Evolutionary conservation across 371 early-diverging fungal species (phyloP).

Genomic region (Syncephalastrum monosporum): DNA sequence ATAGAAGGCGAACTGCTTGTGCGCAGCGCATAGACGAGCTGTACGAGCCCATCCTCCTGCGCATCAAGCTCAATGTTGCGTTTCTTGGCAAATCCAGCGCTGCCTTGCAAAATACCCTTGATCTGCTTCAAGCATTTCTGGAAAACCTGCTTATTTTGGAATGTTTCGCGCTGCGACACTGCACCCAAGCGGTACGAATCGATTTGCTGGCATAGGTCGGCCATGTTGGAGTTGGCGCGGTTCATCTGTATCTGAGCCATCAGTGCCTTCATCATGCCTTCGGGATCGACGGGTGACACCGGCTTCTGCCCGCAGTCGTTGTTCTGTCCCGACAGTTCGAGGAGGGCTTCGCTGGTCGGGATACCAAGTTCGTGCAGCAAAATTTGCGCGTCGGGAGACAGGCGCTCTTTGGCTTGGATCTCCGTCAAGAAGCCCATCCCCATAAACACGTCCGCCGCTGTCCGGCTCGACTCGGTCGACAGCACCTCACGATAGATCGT

Average conservation of each 20-base stretch:
- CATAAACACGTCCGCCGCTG: conserved; percentile 51
- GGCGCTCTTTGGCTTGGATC: conserved; percentile 38
- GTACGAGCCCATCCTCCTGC: conserved; percentile 40
- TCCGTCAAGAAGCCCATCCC: conserved; percentile 43
- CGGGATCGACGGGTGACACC: conserved; percentile 41
- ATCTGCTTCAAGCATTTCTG: conserved; percentile 51
- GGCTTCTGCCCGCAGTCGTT: conserved; percentile 36
- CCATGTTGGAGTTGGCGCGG: conserved; percentile 53
- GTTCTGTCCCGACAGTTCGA: conserved; percentile 46
- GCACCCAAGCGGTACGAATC: conserved; percentile 46
- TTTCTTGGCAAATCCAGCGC: conserved; percentile 38
- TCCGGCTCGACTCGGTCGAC: conserved; percentile 47
- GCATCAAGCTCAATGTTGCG: conserved; percentile 27
- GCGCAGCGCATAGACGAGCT: conserved; percentile 44
- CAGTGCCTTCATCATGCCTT: conserved; percentile 53
- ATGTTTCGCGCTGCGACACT: conserved; percentile 42
- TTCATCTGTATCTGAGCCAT: conserved; percentile 58
- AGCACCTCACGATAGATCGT: conserved; percentile 51
- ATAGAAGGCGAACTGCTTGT: conserved; percentile 31
- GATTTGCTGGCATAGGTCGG: conserved; percentile 51
- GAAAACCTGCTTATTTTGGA: conserved; percentile 52
- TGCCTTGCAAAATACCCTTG: conserved; percentile 45
- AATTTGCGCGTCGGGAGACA: conserved; percentile 51
- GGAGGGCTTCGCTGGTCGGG: conserved; percentile 42
- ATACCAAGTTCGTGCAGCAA: conserved; percentile 47